Base-by-base conservation (phyloP, 345 rosid species). In the Citrus reticulata region DNA sequence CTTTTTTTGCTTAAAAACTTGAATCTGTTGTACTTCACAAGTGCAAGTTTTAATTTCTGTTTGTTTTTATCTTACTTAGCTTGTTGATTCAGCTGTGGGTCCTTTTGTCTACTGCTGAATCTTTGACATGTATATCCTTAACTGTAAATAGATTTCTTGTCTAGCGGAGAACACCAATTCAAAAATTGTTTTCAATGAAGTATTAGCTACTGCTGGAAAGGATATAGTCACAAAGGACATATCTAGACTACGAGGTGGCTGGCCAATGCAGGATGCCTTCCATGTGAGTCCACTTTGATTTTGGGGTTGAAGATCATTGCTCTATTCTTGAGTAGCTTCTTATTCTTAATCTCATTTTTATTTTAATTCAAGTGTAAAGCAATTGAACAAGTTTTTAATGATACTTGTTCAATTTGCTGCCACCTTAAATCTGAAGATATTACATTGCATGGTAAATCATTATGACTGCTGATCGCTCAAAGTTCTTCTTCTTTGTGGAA, bases 221-320 rank as follows among this genome's bases (percentile, higher is more conserved):
- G 99, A 95, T 80, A 88, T 93, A 80, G 86, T 87, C 84, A 95
- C 99, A 20, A 95, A 95, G 90, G 98, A 95, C 84, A 92, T 95
- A 88, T 89, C 97, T 81, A 90, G 99, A 85, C 74, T 95, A 81
- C 97, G 98, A 83, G 98, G 98, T 81, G 99, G 99, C 81, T 95
- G 99, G 99, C 92, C 98, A 78, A 88, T 95, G 99, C 99, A 92
- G 82, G 97, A 95, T 84, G 96, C 91, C 78, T 95, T 95, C 82
- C 86, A 88, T 80, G 99, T 93, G 86, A 90, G 99, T 82, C 29
- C 65, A 75, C 54, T 72, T 80, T 70, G 35, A 65, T 78, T 54
- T 73, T 71, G 32, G 35, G 25, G 20, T 77, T 22, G 25, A 13
- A 72, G 34, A 58, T 63, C 65, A 6, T 39, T 62, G 34, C 65